Conservation (phyloP, 2,329 filamentous ascomycete species). For the Apiospora hydei region DNA sequence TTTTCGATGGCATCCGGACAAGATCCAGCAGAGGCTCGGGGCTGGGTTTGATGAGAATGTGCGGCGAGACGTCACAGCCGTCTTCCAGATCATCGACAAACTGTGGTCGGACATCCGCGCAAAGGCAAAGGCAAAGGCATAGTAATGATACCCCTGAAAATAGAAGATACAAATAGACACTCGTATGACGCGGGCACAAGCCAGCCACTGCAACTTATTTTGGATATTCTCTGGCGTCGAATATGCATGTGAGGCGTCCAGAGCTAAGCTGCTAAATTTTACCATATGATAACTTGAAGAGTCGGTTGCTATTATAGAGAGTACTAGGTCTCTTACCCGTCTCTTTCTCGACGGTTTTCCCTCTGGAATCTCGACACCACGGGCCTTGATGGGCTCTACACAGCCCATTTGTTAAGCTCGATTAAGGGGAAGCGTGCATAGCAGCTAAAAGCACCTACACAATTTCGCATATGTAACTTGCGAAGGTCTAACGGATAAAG, state of each 20-base stretch:
- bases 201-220: not conserved
- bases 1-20: constrained; percentile 96
- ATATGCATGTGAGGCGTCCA: not conserved
- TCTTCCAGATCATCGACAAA: constrained; percentile 89
- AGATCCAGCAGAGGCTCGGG: constrained; percentile 90
- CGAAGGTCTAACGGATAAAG: not conserved
- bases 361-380: not conserved
- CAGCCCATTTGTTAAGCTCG: too few species aligned
- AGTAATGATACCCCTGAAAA: not conserved
- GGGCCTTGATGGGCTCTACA: not conserved
- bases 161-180: not conserved
- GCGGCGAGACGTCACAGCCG: constrained; percentile 82
- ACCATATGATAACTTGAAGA: not conserved
- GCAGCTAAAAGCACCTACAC: not conserved
- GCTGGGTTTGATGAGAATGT: constrained; percentile 73
- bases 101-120: constrained; percentile 73
- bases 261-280: not conserved
- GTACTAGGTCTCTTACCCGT: not conserved
- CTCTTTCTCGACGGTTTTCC: not conserved
- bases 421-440: not conserved
- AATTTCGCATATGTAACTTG: not conserved
- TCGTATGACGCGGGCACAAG: not conserved
- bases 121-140: constrained; percentile 30
- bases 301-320: not conserved
- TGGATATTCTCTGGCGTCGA: not conserved